A percentile compares a stretch with the other conserved stretches of the same genome.
phyloP scores from a whole-genome alignment of 495 filamentous ascomycete species.

The Podospora pseudopauciseta region DNA sequence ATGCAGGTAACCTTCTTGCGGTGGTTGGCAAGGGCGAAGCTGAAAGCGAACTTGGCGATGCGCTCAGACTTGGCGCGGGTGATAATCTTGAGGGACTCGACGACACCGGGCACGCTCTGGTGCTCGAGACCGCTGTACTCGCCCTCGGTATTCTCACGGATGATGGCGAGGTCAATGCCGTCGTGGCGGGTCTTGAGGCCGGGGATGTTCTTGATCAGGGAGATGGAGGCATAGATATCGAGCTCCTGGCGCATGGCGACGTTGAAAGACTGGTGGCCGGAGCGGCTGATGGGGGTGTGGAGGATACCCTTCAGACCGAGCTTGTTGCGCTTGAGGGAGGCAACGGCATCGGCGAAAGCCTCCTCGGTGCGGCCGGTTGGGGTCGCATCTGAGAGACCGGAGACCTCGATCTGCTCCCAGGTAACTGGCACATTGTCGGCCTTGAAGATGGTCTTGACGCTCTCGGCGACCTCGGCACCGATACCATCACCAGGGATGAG shows the following conservation, averaged over 20 bases:
- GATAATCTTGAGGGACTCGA: conserved; percentile 99
- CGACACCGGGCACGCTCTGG: conserved; percentile 93
- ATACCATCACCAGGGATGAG: conserved; percentile 98
- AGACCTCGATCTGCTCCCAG: conserved; percentile 98
- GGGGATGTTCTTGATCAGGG: conserved; percentile 98
- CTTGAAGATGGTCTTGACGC: conserved; percentile 98
- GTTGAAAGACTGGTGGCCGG: conserved; percentile 98
- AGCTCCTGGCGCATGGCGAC: conserved; percentile 97
- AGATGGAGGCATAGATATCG: conserved; percentile 98
- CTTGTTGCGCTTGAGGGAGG: conserved; percentile 96
- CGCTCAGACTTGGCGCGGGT: conserved; percentile 97
- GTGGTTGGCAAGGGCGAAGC: conserved; percentile 96
- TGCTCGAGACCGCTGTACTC: conserved; percentile 99
- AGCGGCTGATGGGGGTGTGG: conserved; percentile 93
- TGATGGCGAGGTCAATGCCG: conserved; percentile 95
- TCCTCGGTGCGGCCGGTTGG: conserved; percentile 88
- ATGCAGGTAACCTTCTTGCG: conserved; percentile 98
- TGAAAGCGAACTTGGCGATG: conserved; percentile 97
- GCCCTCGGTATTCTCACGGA: conserved; percentile 99
- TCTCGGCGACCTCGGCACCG: conserved; percentile 95
- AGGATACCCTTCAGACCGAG: conserved; percentile 96
- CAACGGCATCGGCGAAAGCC: conserved; percentile 89
- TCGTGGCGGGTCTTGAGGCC: conserved; percentile 96
- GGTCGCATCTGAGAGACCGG: conserved; percentile 70
- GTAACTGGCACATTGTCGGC: conserved; percentile 97